Evolutionary conservation across 2,329 filamentous ascomycete species (phyloP).

Genomic region (Pseudocercospora eumusae): DNA sequence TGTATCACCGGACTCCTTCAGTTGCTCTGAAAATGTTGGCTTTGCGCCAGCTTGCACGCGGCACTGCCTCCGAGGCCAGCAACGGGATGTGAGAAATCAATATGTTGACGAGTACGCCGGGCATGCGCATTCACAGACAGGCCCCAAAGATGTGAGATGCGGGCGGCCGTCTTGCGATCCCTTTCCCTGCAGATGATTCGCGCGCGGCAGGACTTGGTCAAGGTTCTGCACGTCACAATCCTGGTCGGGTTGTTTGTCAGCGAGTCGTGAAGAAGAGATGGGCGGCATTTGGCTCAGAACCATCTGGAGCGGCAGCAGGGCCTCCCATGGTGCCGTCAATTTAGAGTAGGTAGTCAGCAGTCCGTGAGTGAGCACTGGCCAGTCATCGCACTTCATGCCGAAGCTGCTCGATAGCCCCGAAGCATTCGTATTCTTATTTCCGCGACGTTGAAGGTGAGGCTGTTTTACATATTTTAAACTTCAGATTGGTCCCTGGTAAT

Average conservation of each 20-base stretch:
- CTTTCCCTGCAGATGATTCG: constrained; percentile 11
- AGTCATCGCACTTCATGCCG: background rate
- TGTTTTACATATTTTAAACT: no score
- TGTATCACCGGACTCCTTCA: background rate
- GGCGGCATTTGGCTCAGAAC: background rate
- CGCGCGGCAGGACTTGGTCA: constrained; percentile 10
- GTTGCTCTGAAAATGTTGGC: background rate
- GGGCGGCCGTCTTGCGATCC: constrained; percentile 8
- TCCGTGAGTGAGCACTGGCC: background rate
- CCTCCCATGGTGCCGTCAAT: constrained; percentile 4
- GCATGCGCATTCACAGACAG: constrained; percentile 4
- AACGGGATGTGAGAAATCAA: constrained; percentile 9
- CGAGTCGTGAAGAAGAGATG: constrained; percentile 2
- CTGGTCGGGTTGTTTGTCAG: constrained; percentile 17
- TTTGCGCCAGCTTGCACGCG: constrained; percentile 6
- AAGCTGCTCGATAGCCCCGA: background rate
- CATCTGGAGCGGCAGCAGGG: constrained; percentile 2
- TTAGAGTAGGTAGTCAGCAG: constrained; percentile 3
- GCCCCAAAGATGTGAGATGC: constrained; percentile 13
- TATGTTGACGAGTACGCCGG: constrained; percentile 8
- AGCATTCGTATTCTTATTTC: no score
- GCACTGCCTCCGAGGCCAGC: constrained; percentile 7
- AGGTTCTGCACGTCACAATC: constrained; percentile 24
- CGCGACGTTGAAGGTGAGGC: background rate
- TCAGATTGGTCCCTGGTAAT: background rate